These are phyloP conservation scores for Rhizophora mangle DNA, from an alignment of 345 rosid genomes.

Conservation along the genomic window DNA sequence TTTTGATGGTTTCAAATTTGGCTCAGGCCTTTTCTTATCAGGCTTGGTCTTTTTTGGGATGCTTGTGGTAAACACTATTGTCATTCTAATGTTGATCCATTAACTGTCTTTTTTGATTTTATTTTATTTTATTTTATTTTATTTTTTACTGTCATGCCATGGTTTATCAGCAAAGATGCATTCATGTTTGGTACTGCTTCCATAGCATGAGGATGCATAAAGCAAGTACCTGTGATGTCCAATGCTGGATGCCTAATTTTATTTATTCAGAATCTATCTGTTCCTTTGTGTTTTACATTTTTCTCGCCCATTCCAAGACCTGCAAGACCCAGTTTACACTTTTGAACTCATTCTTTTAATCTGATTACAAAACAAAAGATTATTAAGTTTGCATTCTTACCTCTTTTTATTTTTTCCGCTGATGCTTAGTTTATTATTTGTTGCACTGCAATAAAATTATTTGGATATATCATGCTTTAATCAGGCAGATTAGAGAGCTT, in stretches of 20 bases:
- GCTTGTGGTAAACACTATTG: neutral
- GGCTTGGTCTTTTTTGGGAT: neutral
- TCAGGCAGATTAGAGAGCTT: slow-evolving; percentile 94
- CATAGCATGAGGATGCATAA: too few species aligned
- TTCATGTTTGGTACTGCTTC: neutral
- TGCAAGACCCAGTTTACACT: neutral
- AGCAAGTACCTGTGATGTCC: neutral
- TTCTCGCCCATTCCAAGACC: neutral
- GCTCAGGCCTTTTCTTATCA: neutral
- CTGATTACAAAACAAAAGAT: too few species aligned
- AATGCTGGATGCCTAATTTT: too few species aligned
- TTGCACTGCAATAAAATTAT: slow-evolving; percentile 7
- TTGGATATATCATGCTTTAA: slow-evolving; percentile 29
- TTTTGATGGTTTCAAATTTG: neutral
- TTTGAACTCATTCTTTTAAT: neutral
- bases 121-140: neutral
- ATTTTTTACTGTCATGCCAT: too few species aligned
- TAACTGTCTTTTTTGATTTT: neutral
- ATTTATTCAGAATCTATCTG: too few species aligned
- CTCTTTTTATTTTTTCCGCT: neutral
- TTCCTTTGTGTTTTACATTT: neutral
- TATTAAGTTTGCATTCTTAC: neutral
- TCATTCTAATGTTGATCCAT: neutral
- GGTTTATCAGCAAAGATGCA: neutral
- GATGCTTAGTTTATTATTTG: neutral